Evolutionary conservation across 768 basidiomycete genomes (phyloP).

Genomic region (Megacollybia marginata): DNA sequence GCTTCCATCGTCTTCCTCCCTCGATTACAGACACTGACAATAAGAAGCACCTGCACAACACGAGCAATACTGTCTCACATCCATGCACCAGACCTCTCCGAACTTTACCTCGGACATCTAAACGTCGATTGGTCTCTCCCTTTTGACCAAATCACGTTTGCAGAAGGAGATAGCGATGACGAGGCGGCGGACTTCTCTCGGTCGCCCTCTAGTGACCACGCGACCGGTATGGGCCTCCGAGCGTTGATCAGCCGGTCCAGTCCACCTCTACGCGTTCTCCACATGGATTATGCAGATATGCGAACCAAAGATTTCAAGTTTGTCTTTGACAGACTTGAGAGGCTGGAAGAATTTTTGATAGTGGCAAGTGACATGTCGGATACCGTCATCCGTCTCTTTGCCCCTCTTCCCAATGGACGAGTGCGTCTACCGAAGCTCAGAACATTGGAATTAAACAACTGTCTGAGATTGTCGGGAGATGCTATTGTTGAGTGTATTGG

Average conservation of each 20-base stretch:
- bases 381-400: slow-evolving; percentile 54
- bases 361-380: slow-evolving; percentile 80
- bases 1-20: slow-evolving; percentile 47
- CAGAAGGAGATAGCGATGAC: slow-evolving; percentile 64
- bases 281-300: slow-evolving; percentile 81
- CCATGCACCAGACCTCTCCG: slow-evolving; percentile 49
- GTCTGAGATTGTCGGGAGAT: slow-evolving; percentile 55
- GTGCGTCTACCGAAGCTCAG: slow-evolving; percentile 51
- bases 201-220: slow-evolving; percentile 69
- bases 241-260: slow-evolving; percentile 50
- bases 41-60: slow-evolving; percentile 54
- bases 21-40: slow-evolving; percentile 45
- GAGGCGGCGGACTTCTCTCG: slow-evolving; percentile 70
- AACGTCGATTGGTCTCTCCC: slow-evolving; percentile 53
- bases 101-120: slow-evolving; percentile 57
- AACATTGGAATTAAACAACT: slow-evolving; percentile 48
- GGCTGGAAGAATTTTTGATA: slow-evolving; percentile 61
- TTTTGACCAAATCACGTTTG: slow-evolving; percentile 24
- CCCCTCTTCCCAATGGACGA: slow-evolving; percentile 27
- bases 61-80: slow-evolving; percentile 61
- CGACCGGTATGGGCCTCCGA: slow-evolving; percentile 76
- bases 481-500: slow-evolving; percentile 47
- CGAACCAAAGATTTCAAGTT: slow-evolving; percentile 75
- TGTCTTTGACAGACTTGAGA: slow-evolving; percentile 48
- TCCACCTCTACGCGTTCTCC: slow-evolving; percentile 57